These are phyloP conservation scores for Myrica gale DNA, from an alignment of 306 rosid genomes.

Conservation along the genomic window DNA sequence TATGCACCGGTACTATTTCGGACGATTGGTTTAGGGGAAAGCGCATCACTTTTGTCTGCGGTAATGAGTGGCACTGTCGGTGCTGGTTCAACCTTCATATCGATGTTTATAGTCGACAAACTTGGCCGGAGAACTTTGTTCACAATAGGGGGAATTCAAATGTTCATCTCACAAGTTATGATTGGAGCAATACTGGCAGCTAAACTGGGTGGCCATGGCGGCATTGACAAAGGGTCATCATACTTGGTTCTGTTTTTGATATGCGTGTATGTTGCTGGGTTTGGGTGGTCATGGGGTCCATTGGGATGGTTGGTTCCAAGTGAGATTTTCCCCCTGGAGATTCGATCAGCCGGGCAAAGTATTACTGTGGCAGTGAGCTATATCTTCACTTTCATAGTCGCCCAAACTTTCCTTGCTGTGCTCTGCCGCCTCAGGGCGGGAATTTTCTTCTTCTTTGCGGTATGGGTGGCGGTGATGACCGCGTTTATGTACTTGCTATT, in stretches of 20 bases:
- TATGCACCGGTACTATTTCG: constrained; percentile 25
- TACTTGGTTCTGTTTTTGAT: constrained; percentile 16
- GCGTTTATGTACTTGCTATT: constrained; percentile 11
- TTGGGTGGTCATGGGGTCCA: constrained; percentile 28
- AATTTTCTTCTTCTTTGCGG: constrained; percentile 22
- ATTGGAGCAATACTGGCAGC: constrained; percentile 10
- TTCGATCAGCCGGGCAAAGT: constrained; percentile 18
- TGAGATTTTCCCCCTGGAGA: constrained; percentile 26
- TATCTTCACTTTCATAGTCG: constrained; percentile 18
- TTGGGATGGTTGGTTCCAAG: constrained; percentile 12
- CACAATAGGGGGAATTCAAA: constrained; percentile 16
- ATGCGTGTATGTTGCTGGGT: constrained; percentile 16
- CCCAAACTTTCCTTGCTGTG: constrained; percentile 21
- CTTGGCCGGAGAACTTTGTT: constrained; percentile 21
- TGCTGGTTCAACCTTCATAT: constrained; percentile 17
- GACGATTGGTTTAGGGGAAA: constrained; percentile 21
- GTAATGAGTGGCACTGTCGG: constrained; percentile 21
- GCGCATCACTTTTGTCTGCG: constrained; percentile 22
- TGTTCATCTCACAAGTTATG: constrained; percentile 8
- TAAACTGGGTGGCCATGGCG: constrained; percentile 2
- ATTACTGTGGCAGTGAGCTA: constrained; percentile 14
- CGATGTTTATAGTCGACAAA: constrained; percentile 26
- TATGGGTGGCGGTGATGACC: constrained; percentile 19
- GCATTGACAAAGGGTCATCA: constrained; percentile 17
- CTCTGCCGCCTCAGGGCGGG: constrained; percentile 14